Evolutionary conservation across 129 eudicot genomes (phyloP).

Genomic region (Lonicera japonica): DNA sequence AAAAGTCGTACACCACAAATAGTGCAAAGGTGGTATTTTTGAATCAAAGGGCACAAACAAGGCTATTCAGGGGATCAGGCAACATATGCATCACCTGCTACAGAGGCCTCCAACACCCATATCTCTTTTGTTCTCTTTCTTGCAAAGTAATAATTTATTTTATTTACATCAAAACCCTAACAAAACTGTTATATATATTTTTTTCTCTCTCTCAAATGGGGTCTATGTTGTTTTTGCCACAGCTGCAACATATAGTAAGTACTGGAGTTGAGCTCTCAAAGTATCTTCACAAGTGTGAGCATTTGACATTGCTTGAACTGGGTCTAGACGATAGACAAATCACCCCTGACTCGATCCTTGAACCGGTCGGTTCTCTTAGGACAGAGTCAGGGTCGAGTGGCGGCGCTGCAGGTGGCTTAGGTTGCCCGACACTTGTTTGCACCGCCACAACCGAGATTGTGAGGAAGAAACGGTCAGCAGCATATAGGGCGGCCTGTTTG

Average conservation of each 20-base stretch:
- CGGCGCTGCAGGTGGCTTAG: constrained; percentile 22
- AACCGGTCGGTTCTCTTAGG: constrained; percentile 33
- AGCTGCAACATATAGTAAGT: constrained; percentile 36
- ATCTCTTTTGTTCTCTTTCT: constrained; percentile 63
- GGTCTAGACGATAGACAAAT: constrained; percentile 49
- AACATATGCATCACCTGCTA: constrained; percentile 53
- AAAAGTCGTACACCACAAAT: constrained; percentile 60
- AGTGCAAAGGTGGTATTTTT: constrained; percentile 74
- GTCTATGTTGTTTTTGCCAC: constrained; percentile 11
- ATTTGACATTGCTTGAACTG: constrained; percentile 41
- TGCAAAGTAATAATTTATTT: constrained; percentile 56
- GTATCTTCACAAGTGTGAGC: constrained; percentile 36
- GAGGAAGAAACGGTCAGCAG: constrained; percentile 50
- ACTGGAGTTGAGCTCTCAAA: constrained; percentile 35
- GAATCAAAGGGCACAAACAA: constrained; percentile 53
- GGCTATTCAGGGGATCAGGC: constrained; percentile 32
- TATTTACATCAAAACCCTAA: too few species aligned
- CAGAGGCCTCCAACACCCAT: constrained; percentile 56
- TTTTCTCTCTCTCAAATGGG: constrained; percentile 1
- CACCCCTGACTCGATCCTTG: constrained; percentile 73
- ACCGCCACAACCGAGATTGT: constrained; percentile 62
- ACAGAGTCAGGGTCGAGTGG: constrained; percentile 32
- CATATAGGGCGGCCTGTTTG: constrained; percentile 12
- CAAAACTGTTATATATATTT: too few species aligned
- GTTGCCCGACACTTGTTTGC: constrained; percentile 26